phyloP scores from a whole-genome alignment of 495 filamentous ascomycete species.

The Aspergillus leporis region DNA sequence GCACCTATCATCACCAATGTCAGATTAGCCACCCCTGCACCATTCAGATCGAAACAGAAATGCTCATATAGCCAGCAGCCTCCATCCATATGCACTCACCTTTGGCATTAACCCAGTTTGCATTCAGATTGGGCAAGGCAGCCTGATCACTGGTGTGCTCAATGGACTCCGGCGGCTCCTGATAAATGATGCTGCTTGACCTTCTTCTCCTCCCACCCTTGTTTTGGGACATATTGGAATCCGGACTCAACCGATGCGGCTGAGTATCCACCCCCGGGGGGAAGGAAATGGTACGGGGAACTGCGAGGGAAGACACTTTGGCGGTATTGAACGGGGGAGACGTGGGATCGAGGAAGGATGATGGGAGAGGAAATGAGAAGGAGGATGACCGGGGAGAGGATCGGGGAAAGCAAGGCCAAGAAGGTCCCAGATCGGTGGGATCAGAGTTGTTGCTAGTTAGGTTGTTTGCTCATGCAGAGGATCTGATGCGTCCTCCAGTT shows the following conservation, averaged over 20 bases:
- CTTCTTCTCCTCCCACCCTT: conserved; percentile 76
- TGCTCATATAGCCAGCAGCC: conserved; percentile 10
- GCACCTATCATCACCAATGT: conserved; percentile 55
- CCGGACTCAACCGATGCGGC: conserved; percentile 51
- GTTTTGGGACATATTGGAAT: conserved; percentile 57
- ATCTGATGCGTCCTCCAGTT: conserved; percentile 2
- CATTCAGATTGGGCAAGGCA: conserved; percentile 91
- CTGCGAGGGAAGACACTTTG: conserved; percentile 82
- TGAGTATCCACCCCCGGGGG: conserved; percentile 70
- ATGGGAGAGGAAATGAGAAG: conserved; percentile 24
- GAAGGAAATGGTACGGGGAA: conserved; percentile 79
- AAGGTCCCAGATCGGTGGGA: conserved; percentile 1
- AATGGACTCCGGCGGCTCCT: conserved; percentile 88
- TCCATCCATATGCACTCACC: conserved; percentile 56
- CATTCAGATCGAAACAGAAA: not conserved
- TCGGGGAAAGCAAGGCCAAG: not conserved
- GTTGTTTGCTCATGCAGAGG: conserved; percentile 1
- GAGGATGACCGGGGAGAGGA: conserved; percentile 20
- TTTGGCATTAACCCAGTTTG: conserved; percentile 98
- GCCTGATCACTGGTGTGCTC: conserved; percentile 96
- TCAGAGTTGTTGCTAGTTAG: not conserved
- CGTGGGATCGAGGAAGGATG: conserved; percentile 12
- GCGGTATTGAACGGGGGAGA: conserved; percentile 59
- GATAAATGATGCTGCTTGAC: conserved; percentile 95
- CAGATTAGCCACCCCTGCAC: not conserved